Conservation (phyloP, 2,329 filamentous ascomycete genomes). For the Fusarium nurragi region DNA sequence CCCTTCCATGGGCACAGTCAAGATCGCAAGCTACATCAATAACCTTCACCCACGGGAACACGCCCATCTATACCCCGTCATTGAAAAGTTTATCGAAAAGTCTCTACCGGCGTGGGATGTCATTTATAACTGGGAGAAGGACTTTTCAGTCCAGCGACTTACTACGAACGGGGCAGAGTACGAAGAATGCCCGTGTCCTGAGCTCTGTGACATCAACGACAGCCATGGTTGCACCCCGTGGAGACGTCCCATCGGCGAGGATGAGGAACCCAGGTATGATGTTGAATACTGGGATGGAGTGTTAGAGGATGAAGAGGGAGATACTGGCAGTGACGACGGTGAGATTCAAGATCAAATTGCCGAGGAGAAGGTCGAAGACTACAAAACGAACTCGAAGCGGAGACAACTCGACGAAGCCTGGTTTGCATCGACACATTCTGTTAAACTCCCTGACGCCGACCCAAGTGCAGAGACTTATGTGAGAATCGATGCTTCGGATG, state of each 20-base stretch:
- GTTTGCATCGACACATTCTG: neutral
- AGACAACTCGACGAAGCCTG: neutral
- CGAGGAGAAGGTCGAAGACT: neutral
- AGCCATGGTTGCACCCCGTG: neutral
- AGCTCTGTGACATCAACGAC: neutral
- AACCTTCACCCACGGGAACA: constrained; percentile 8
- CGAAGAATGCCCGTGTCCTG: neutral
- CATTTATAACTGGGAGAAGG: neutral
- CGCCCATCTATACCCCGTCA: neutral
- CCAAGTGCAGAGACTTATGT: neutral
- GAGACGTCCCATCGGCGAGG: neutral
- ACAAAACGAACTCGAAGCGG: neutral
- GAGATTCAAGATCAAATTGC: neutral
- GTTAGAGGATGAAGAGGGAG: neutral
- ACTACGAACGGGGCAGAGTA: neutral
- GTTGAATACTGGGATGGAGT: neutral
- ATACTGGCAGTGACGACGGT: too few relatives aligned
- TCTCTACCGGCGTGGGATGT: constrained; percentile 5
- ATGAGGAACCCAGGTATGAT: neutral
- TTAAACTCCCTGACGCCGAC: neutral
- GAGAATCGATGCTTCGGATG: neutral
- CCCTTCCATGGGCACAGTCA: neutral
- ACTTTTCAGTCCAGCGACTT: neutral
- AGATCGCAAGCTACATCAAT: constrained; percentile 10
- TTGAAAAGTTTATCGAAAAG: neutral